Conservation (phyloP, 352 stramenopile genomes). For the Pythium scleroteichum region DNA sequence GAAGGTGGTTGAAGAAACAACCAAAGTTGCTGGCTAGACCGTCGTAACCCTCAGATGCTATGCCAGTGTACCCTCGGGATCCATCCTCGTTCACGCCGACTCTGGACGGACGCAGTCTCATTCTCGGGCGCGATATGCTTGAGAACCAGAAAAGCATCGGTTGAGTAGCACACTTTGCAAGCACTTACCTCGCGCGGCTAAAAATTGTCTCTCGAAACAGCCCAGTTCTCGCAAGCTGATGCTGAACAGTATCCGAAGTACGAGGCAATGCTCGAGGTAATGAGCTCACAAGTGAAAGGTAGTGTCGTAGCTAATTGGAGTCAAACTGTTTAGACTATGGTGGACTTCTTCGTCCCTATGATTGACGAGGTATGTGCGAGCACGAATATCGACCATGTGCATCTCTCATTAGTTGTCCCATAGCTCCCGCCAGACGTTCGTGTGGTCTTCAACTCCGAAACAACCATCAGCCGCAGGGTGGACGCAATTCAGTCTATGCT, state of each 20-base stretch:
- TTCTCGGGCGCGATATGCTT: conserved; percentile 78
- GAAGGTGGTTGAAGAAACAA: conserved; percentile 38
- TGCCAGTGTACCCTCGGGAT: conserved; percentile 72
- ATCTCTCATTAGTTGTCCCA: neutral
- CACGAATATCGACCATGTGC: neutral
- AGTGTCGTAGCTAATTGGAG: no score
- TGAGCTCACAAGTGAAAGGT: neutral
- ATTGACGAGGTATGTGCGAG: conserved; percentile 65
- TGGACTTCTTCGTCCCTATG: conserved; percentile 81
- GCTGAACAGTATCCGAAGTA: conserved; percentile 83
- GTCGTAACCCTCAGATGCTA: neutral
- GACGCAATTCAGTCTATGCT: conserved; percentile 70
- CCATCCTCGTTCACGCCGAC: conserved; percentile 89
- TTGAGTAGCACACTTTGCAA: conserved; percentile 15
- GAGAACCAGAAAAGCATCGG: conserved; percentile 77
- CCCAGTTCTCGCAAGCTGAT: conserved; percentile 81
- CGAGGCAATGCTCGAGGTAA: conserved; percentile 75
- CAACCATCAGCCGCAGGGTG: conserved; percentile 53
- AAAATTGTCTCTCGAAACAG: conserved; percentile 24
- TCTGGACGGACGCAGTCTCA: conserved; percentile 68
- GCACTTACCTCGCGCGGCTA: neutral
- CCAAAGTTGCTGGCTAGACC: neutral
- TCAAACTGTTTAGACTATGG: conserved; percentile 47
- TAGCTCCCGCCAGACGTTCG: conserved; percentile 74
- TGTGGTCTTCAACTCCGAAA: conserved; percentile 56